Evolutionary conservation across 2,329 filamentous ascomycete species (phyloP).

Genomic region (Sporothrix dimorphospora): DNA sequence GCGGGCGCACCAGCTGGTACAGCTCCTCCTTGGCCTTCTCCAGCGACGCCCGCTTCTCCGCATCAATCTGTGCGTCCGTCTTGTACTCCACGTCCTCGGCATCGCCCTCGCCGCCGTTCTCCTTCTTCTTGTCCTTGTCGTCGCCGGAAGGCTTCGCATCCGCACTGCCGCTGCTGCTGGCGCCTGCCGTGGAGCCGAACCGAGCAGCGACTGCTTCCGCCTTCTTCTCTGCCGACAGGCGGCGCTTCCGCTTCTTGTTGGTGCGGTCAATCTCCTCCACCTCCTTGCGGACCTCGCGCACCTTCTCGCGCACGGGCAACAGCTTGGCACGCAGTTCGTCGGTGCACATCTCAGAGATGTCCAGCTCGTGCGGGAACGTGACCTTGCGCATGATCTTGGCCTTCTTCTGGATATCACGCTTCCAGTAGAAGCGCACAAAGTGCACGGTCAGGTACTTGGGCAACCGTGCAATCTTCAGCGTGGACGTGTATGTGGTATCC

Average conservation of each 20-base stretch:
- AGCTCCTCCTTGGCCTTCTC: constrained; percentile 86
- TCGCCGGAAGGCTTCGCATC: constrained; percentile 41
- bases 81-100: constrained; percentile 77
- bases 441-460: constrained; percentile 97
- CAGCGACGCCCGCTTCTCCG: constrained; percentile 76
- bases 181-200: not conserved
- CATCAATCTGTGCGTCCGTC: constrained; percentile 90
- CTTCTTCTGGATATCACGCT: constrained; percentile 93
- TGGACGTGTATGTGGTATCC: constrained; percentile 85
- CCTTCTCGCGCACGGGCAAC: constrained; percentile 92
- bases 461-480: constrained; percentile 82
- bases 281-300: constrained; percentile 92
- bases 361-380: constrained; percentile 90
- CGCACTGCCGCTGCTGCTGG: constrained; percentile 44
- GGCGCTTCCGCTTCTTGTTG: constrained; percentile 84
- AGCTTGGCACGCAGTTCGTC: constrained; percentile 82
- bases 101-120: constrained; percentile 61
- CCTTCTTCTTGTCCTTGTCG: constrained; percentile 48
- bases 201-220: constrained; percentile 39
- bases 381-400: constrained; percentile 99
- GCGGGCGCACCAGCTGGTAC: constrained; percentile 72
- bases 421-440: constrained; percentile 98
- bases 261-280: constrained; percentile 90
- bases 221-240: constrained; percentile 46
- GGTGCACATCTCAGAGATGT: constrained; percentile 93